A percentile compares a stretch with the other conserved stretches of the same genome.
Evolutionary conservation across 805 yeast genomes (phyloP).

Genomic region (Zygoascus bituminiphila): DNA sequence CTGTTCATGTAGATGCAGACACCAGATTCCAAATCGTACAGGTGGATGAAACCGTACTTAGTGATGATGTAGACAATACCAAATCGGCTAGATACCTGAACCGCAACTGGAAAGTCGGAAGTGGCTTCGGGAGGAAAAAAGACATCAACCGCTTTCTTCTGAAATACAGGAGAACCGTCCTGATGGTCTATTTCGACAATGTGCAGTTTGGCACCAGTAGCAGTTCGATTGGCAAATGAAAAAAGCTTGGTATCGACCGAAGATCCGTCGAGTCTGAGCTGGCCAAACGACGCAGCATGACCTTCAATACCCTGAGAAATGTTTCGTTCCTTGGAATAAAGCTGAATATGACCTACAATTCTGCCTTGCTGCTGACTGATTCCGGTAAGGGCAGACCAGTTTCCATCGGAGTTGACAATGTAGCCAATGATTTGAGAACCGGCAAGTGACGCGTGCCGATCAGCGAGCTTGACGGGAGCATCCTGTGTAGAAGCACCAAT

Average conservation of each 20-base stretch:
- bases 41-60: slow-evolving; percentile 92
- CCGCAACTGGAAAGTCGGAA: slow-evolving; percentile 92
- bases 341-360: slow-evolving; percentile 93
- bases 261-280: slow-evolving; percentile 65
- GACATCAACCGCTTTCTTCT: slow-evolving; percentile 83
- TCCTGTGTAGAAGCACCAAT: slow-evolving; percentile 60
- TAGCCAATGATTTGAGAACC: slow-evolving; percentile 87
- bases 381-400: slow-evolving; percentile 95
- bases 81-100: slow-evolving; percentile 75
- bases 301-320: slow-evolving; percentile 97
- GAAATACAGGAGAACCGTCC: slow-evolving; percentile 70
- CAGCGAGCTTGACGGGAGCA: slow-evolving; percentile 75
- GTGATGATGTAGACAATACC: slow-evolving; percentile 87
- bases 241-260: slow-evolving; percentile 72
- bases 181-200: slow-evolving; percentile 95
- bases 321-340: slow-evolving; percentile 78
- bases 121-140: slow-evolving; percentile 96
- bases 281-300: slow-evolving; percentile 88
- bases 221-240: slow-evolving; percentile 84
- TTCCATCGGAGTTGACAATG: slow-evolving; percentile 66
- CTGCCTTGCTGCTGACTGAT: slow-evolving; percentile 90
- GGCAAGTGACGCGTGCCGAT: slow-evolving; percentile 67
- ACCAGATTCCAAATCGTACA: slow-evolving; percentile 90
- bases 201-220: slow-evolving; percentile 78
- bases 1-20: slow-evolving; percentile 89